Evolutionary conservation across 352 stramenopile species (phyloP).

Genomic region (Phytophthora citrophthora): DNA sequence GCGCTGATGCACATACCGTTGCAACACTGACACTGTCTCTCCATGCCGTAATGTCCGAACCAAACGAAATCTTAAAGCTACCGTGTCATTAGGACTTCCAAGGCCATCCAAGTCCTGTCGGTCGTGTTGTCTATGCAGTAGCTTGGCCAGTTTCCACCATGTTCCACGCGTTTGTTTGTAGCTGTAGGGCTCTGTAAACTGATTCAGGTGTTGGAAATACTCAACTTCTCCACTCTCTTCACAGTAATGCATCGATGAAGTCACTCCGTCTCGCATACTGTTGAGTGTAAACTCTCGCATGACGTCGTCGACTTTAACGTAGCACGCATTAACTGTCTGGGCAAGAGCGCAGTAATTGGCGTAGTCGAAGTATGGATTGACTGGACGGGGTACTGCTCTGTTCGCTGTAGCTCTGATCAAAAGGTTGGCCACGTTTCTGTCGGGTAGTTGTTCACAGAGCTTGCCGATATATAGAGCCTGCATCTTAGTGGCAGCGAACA

Average conservation of each 20-base stretch:
- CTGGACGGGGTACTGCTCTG: neutral
- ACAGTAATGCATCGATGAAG: neutral
- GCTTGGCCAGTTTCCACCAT: slow-evolving; percentile 19
- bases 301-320: slow-evolving; percentile 10
- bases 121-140: slow-evolving; percentile 20
- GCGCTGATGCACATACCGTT: slow-evolving; percentile 19
- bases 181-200: slow-evolving; percentile 17
- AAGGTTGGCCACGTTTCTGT: neutral
- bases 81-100: slow-evolving; percentile 24
- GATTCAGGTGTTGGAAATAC: slow-evolving; percentile 23
- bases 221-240: neutral
- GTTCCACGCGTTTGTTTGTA: slow-evolving; percentile 14
- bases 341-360: neutral
- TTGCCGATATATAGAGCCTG: slow-evolving; percentile 22
- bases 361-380: neutral
- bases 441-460: slow-evolving; percentile 8
- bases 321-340: neutral
- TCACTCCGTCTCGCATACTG: slow-evolving; percentile 5
- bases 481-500: slow-evolving; percentile 9
- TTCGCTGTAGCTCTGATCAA: neutral
- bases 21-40: slow-evolving; percentile 13
- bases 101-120: slow-evolving; percentile 11
- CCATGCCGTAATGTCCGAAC: slow-evolving; percentile 14
- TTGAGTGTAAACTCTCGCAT: slow-evolving; percentile 3
- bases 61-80: slow-evolving; percentile 37